These are phyloP conservation scores for Blastobotrys mokoenaii DNA, from an alignment of 805 yeast genomes.

Conservation along the genomic window DNA sequence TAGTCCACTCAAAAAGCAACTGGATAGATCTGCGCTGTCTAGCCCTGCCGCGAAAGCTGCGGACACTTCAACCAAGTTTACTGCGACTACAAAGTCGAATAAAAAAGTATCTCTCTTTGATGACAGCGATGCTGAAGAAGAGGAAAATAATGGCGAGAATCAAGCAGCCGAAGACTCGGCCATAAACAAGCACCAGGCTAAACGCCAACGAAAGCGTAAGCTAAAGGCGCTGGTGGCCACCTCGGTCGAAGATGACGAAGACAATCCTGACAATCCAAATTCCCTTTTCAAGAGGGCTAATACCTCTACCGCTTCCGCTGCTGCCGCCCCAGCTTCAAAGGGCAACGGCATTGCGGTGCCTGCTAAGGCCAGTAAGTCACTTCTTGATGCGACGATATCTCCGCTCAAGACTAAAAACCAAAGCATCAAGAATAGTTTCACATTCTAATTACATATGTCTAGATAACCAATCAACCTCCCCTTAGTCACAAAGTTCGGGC, in stretches of 20 bases:
- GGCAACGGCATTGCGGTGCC: neutral
- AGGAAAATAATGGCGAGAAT: neutral
- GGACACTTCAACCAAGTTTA: neutral
- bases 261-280: constrained; percentile 14
- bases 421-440: constrained; percentile 8
- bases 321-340: neutral
- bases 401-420: constrained; percentile 12
- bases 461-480: neutral
- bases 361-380: neutral
- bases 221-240: constrained; percentile 6
- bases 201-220: constrained; percentile 11
- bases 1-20: no score
- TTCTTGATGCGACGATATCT: constrained; percentile 4
- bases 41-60: no score
- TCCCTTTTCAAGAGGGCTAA: constrained; percentile 12
- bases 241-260: constrained; percentile 12
- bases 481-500: no score
- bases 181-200: neutral
- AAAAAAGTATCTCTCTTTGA: constrained; percentile 14
- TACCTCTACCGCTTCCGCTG: constrained; percentile 2
- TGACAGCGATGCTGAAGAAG: constrained; percentile 9
- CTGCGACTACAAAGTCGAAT: constrained; percentile 7
- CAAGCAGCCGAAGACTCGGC: neutral
- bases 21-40: no score
- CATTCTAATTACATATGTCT: neutral